Evolutionary conservation across 441 rosid genomes (phyloP), one percentile per base, ranked within the genome.

Genomic region (Eutrema salsugineum): DNA sequence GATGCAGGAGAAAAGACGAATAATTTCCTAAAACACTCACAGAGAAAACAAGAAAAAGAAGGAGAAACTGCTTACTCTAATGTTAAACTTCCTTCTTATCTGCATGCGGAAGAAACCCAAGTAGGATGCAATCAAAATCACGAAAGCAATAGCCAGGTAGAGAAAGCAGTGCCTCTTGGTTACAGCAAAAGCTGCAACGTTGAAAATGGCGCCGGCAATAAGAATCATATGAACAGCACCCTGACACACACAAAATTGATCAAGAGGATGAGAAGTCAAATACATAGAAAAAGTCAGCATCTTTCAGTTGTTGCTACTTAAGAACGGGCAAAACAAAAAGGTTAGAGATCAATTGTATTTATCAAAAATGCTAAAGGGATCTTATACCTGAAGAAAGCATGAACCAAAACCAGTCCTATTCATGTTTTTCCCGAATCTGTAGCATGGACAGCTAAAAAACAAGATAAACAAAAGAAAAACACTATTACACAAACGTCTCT

Each of bases 371-470:
- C 5, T 6, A n/a, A 47, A 38, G 10, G 14, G 43, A 48, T 43
- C 8, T 22, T 16, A 66, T 76, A 91, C 97, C 96, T 88, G 99
- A 76, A 91, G 71, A 78, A 91, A 90, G 69, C 95, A 91, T 69
- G 84, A 81, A 75, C 97, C 91, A 19, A 91, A 90, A 60, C 99
- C 97, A 30, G 88, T 78, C 56, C 98, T 87, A 43, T 82, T 78
- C 98, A 91, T 90, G 83, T 94, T 94, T 78, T 85, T 88, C 69
- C 93, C 97, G 47, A 91, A 94, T 84, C 92, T 88, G 42, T 88
- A 91, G 81, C 97, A 89, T 3, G 98, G 96, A 78, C 96, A 94
- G 64, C 98, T 93, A 86, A 85, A 73, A 84, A 75, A 27, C 19
- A 55, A 55, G 42, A 10, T 33, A 55, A 55, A 30, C 56, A 81